A percentile compares a stretch with the other conserved stretches of the same genome.
Evolutionary conservation across 1,284 basidiomycete genomes (phyloP).

Genomic region (Moesziomyces sp.): DNA sequence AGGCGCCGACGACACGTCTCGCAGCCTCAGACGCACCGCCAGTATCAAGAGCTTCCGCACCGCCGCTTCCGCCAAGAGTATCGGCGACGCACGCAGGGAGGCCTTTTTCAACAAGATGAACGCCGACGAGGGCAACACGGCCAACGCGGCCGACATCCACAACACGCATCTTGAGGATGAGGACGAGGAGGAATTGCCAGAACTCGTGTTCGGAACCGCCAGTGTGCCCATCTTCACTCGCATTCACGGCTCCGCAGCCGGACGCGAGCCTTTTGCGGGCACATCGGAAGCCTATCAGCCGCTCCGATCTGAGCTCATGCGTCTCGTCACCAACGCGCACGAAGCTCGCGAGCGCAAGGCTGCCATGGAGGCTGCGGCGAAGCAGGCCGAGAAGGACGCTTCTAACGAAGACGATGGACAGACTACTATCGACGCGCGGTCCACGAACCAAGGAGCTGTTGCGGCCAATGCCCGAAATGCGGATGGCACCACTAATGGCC

Average conservation of each 20-base stretch:
- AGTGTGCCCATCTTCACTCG: conserved; percentile 60
- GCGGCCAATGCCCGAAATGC: not conserved
- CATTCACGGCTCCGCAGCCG: conserved; percentile 5
- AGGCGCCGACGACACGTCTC: conserved; percentile 22
- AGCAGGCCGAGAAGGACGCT: conserved; percentile 40
- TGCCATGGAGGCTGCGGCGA: conserved; percentile 34
- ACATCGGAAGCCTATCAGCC: conserved; percentile 36
- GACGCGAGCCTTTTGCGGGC: conserved; percentile 25
- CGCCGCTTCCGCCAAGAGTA: conserved; percentile 40
- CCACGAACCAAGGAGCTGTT: conserved; percentile 19
- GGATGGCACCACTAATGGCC: conserved; percentile 8
- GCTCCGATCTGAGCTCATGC: conserved; percentile 34
- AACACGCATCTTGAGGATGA: conserved; percentile 41
- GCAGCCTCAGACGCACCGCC: conserved; percentile 44
- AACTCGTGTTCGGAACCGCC: conserved; percentile 62
- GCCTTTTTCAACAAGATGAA: conserved; percentile 55
- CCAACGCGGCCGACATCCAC: conserved; percentile 6
- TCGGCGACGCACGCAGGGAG: conserved; percentile 55
- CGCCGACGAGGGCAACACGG: conserved; percentile 21
- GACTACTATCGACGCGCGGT: conserved; percentile 43
- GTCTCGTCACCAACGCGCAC: conserved; percentile 26
- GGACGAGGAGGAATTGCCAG: conserved; percentile 61
- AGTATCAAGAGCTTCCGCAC: conserved; percentile 57
- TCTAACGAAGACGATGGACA: conserved; percentile 42
- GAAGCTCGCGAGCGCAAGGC: conserved; percentile 40